A percentile compares a stretch with the other conserved stretches of the same genome.
These are phyloP conservation scores for Podaxis sp. DNA, from an alignment of 768 basidiomycete genomes.

Conservation along the genomic window DNA sequence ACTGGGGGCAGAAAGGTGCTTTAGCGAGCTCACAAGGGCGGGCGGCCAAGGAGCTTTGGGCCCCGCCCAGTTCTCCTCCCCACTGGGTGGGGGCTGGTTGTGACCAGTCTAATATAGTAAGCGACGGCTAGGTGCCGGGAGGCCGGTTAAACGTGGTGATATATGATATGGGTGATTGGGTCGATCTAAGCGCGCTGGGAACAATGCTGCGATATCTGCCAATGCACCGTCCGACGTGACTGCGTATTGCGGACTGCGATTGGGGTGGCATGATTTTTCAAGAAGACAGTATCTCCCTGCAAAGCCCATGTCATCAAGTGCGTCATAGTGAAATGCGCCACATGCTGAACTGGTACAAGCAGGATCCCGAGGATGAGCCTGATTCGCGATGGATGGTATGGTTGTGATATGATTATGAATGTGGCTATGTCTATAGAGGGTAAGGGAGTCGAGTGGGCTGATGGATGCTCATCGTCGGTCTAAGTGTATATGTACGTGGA, in stretches of 20 bases:
- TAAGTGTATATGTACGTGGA: background rate
- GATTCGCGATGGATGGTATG: background rate
- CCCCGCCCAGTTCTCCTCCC: background rate
- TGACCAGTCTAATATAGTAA: conserved; percentile 1
- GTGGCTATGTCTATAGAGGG: background rate
- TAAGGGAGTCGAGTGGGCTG: conserved; percentile 5
- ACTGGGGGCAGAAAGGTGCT: background rate
- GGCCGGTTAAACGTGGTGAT: conserved; percentile 5
- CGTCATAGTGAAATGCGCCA: background rate
- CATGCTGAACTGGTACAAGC: background rate
- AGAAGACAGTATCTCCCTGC: background rate
- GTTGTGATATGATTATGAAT: background rate
- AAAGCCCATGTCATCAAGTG: background rate
- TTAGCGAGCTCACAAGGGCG: background rate
- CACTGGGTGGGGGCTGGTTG: background rate
- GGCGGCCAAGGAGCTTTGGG: background rate
- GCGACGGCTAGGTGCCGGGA: conserved; percentile 6
- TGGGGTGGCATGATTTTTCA: background rate
- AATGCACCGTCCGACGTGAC: background rate
- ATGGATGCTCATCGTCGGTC: conserved; percentile 6
- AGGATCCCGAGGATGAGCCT: background rate
- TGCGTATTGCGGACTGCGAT: conserved; percentile 2
- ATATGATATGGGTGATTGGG: conserved; percentile 1
- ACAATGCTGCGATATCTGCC: background rate
- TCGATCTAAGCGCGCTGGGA: background rate